phyloP scores from a whole-genome alignment of 2,329 filamentous ascomycete species.

The Nothophaeocryptopus gaeumannii region DNA sequence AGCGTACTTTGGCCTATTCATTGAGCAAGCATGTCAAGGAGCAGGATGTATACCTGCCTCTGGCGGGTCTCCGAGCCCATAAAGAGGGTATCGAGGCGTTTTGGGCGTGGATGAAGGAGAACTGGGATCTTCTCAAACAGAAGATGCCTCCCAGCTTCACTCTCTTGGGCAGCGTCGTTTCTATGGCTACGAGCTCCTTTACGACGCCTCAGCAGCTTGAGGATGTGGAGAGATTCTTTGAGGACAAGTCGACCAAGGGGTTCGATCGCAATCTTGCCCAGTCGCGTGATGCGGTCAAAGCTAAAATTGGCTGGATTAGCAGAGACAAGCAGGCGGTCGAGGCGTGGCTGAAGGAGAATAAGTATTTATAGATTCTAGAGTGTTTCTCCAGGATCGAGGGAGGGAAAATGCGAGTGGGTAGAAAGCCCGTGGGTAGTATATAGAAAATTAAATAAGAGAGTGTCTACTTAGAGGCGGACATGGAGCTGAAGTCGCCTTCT shows the following conservation, averaged over 20 bases:
- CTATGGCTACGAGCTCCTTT: conserved; percentile 78
- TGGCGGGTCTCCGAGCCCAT: conserved; percentile 74
- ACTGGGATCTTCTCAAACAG: conserved; percentile 82
- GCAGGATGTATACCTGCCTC: conserved; percentile 89
- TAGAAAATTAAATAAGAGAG: no score
- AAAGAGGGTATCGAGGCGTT: conserved; percentile 74
- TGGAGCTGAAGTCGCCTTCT: no score
- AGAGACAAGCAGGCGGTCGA: conserved; percentile 76
- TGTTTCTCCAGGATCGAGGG: no score
- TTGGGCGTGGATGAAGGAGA: conserved; percentile 78
- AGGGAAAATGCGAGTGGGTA: no score
- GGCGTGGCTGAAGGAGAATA: conserved; percentile 65
- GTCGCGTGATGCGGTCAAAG: conserved; percentile 77
- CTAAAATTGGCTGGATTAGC: conserved; percentile 78
- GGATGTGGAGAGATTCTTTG: conserved; percentile 78
- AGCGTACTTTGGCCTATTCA: conserved; percentile 73
- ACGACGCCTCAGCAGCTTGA: conserved; percentile 72
- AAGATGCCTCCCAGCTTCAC: conserved; percentile 81
- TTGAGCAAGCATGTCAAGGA: conserved; percentile 82
- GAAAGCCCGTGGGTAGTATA: no score
- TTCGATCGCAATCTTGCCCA: conserved; percentile 89
- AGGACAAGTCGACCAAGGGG: conserved; percentile 75
- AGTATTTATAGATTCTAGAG: conserved; percentile 48
- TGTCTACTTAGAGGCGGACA: no score
- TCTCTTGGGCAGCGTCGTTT: conserved; percentile 81